phyloP scores from a whole-genome alignment of 2,329 filamentous ascomycete species.

The Pseudogymnoascus sp. region DNA sequence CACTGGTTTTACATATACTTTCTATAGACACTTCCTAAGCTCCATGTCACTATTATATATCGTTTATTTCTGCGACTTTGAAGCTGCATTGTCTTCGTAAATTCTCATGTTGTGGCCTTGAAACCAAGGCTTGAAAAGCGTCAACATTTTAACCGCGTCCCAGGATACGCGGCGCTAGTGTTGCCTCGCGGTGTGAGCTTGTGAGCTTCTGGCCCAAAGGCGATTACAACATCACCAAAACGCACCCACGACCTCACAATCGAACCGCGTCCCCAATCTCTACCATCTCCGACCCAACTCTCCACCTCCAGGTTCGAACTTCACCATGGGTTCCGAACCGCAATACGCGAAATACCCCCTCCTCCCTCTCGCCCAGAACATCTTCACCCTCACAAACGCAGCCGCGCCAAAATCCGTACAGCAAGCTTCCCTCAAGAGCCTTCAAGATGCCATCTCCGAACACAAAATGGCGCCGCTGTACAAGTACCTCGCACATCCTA shows the following conservation, averaged over 20 bases:
- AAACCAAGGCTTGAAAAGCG: neutral
- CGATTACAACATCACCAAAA: conserved; percentile 1
- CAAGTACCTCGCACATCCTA: conserved; percentile 72
- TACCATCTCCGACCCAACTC: conserved; percentile 4
- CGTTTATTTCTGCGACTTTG: neutral
- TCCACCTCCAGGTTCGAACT: conserved; percentile 13
- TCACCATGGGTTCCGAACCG: conserved; percentile 68
- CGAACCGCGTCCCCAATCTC: neutral
- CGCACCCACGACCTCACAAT: neutral
- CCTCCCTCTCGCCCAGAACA: conserved; percentile 73
- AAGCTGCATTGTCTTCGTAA: neutral
- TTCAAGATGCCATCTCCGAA: conserved; percentile 75
- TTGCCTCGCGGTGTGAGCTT: conserved; percentile 4
- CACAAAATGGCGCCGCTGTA: conserved; percentile 86
- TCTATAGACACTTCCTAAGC: neutral
- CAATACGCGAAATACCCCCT: conserved; percentile 81
- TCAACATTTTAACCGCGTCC: neutral
- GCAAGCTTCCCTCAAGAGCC: conserved; percentile 61
- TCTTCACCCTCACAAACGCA: conserved; percentile 79
- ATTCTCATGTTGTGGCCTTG: neutral
- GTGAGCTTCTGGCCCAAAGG: conserved; percentile 5
- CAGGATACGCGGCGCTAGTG: conserved; percentile 7
- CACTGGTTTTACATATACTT: neutral
- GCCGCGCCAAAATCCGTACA: conserved; percentile 59
- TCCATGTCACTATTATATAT: neutral